These are phyloP conservation scores for Chalciporus chontae DNA, from an alignment of 768 basidiomycete genomes.

Conservation along the genomic window DNA sequence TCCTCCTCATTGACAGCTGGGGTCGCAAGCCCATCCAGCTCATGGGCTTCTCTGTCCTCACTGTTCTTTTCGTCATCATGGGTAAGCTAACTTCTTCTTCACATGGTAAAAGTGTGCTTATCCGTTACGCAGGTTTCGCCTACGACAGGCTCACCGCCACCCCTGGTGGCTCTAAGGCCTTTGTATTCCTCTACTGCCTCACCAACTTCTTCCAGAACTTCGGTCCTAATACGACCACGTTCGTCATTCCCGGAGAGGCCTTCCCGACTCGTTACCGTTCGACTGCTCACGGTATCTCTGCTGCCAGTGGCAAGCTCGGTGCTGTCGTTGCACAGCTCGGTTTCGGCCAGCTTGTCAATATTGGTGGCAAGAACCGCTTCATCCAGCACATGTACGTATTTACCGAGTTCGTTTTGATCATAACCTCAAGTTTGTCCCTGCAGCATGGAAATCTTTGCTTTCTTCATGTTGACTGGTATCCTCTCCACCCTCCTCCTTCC, in stretches of 20 bases:
- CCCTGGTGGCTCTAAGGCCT: slow-evolving; percentile 44
- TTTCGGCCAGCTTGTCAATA: slow-evolving; percentile 65
- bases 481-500: slow-evolving; percentile 77
- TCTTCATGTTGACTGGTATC: slow-evolving; percentile 85
- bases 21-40: slow-evolving; percentile 82
- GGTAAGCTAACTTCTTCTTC: slow-evolving; percentile 38
- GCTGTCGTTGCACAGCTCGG: slow-evolving; percentile 80
- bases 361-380: slow-evolving; percentile 59
- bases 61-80: slow-evolving; percentile 64
- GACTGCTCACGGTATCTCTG: slow-evolving; percentile 80
- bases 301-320: slow-evolving; percentile 79
- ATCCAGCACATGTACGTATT: slow-evolving; percentile 64
- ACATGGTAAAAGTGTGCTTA: neutral
- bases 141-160: slow-evolving; percentile 55
- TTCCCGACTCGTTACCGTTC: slow-evolving; percentile 90
- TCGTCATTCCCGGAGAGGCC: slow-evolving; percentile 75
- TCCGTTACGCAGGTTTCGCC: slow-evolving; percentile 50
- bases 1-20: slow-evolving; percentile 70
- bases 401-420: neutral
- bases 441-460: slow-evolving; percentile 75
- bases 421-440: neutral
- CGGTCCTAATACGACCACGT: slow-evolving; percentile 78
- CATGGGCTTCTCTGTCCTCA: slow-evolving; percentile 70
- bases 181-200: slow-evolving; percentile 84
- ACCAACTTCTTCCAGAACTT: slow-evolving; percentile 91